Evolutionary conservation across 1,284 basidiomycete species (phyloP).

Genomic region (Cryptococcus floricola): DNA sequence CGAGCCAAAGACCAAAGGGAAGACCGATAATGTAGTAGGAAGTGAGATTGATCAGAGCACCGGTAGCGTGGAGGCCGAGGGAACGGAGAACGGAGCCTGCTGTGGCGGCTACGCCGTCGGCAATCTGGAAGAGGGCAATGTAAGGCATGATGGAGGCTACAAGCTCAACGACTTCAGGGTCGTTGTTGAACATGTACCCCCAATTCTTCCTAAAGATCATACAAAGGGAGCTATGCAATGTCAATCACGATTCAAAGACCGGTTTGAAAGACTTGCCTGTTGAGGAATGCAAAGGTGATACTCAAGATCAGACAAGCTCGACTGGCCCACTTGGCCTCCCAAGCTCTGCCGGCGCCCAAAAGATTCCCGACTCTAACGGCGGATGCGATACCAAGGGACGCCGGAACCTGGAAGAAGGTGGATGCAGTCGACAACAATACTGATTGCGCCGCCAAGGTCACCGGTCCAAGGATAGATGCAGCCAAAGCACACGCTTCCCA

Average conservation of each 20-base stretch:
- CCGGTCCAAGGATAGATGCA: slow-evolving; percentile 48
- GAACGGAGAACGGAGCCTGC: slow-evolving; percentile 72
- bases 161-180: slow-evolving; percentile 59
- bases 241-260: not conserved
- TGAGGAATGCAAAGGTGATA: slow-evolving; percentile 57
- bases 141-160: slow-evolving; percentile 69
- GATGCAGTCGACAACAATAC: slow-evolving; percentile 57
- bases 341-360: slow-evolving; percentile 66
- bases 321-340: slow-evolving; percentile 63
- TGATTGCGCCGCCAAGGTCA: slow-evolving; percentile 55
- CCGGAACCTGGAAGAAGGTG: slow-evolving; percentile 80
- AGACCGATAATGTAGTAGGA: slow-evolving; percentile 53
- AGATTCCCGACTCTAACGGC: slow-evolving; percentile 83
- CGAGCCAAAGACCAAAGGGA: slow-evolving; percentile 52
- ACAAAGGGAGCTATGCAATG: slow-evolving; percentile 60
- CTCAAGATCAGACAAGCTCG: slow-evolving; percentile 62
- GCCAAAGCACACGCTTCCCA: slow-evolving; percentile 49
- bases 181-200: slow-evolving; percentile 81
- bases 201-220: slow-evolving; percentile 67
- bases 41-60: slow-evolving; percentile 52
- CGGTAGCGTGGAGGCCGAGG: slow-evolving; percentile 59
- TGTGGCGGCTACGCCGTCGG: slow-evolving; percentile 66
- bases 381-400: slow-evolving; percentile 71
- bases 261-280: slow-evolving; percentile 54
- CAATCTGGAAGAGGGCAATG: slow-evolving; percentile 66